These are phyloP conservation scores for Mycena polygramma DNA, from an alignment of 768 basidiomycete species.

Conservation along the genomic window DNA sequence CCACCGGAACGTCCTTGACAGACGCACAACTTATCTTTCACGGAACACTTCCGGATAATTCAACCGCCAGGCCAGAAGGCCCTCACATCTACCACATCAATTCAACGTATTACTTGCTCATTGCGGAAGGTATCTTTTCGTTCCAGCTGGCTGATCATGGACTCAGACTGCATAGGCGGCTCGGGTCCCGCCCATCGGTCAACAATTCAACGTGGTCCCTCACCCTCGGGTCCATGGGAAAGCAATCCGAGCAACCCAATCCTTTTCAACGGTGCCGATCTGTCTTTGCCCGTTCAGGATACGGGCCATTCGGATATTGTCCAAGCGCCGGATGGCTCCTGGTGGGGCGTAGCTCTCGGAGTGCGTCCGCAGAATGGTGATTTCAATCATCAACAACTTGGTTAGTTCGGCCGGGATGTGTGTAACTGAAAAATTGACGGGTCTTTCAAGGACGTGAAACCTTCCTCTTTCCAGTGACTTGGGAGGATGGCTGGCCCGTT, in stretches of 20 bases:
- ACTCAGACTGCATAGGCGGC: slow-evolving; percentile 44
- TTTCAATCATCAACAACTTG: slow-evolving; percentile 52
- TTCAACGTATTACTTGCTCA: slow-evolving; percentile 55
- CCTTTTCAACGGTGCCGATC: slow-evolving; percentile 54
- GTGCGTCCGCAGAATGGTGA: slow-evolving; percentile 51
- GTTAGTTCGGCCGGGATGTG: slow-evolving; percentile 30
- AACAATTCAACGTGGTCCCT: slow-evolving; percentile 54
- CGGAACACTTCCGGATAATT: slow-evolving; percentile 53
- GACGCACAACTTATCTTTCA: slow-evolving; percentile 52
- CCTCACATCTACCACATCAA: slow-evolving; percentile 56
- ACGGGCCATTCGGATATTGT: slow-evolving; percentile 56
- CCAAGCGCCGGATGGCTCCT: slow-evolving; percentile 49
- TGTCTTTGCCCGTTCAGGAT: slow-evolving; percentile 51
- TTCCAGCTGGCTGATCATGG: background rate
- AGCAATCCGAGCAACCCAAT: slow-evolving; percentile 56
- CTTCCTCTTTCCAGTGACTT: slow-evolving; percentile 56
- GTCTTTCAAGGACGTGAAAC: slow-evolving; percentile 50
- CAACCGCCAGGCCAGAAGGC: slow-evolving; percentile 55
- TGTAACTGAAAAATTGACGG: background rate
- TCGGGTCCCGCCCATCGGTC: slow-evolving; percentile 50
- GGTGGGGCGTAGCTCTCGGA: slow-evolving; percentile 58
- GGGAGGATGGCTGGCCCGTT: slow-evolving; percentile 55
- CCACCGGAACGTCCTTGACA: slow-evolving; percentile 53
- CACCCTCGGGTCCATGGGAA: slow-evolving; percentile 58
- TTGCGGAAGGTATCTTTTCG: slow-evolving; percentile 51